Conservation (phyloP, 2,329 filamentous ascomycete species). For the Xylariaceae sp. region DNA sequence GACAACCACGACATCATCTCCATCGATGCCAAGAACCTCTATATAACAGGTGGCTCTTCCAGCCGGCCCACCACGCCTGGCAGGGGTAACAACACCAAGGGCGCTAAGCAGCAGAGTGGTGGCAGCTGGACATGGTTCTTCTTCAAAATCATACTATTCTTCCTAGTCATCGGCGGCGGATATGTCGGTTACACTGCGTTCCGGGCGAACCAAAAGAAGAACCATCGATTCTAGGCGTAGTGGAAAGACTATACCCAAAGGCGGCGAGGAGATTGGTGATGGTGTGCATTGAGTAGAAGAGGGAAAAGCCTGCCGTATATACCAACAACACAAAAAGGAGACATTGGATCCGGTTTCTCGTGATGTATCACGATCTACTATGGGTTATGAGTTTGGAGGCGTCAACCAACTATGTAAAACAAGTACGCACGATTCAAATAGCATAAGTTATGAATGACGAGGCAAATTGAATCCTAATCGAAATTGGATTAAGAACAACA, state of each 20-base stretch:
- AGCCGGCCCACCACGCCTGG: constrained; percentile 47
- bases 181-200: constrained; percentile 90
- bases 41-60: constrained; percentile 63
- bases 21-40: constrained; percentile 86
- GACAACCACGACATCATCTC: constrained; percentile 98
- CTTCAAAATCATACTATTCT: constrained; percentile 81
- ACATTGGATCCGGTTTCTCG: constrained; percentile 23
- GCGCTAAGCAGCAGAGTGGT: constrained; percentile 47
- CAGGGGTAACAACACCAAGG: constrained; percentile 41
- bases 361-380: constrained; percentile 26
- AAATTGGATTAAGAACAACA: no score
- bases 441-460: constrained; percentile 30
- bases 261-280: neutral
- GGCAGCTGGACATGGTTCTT: constrained; percentile 69
- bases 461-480: no score
- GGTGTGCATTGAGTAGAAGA: constrained; percentile 17
- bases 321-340: constrained; percentile 29
- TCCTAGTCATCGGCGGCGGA: constrained; percentile 70
- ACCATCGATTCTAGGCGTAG: constrained; percentile 58
- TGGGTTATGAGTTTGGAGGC: constrained; percentile 31
- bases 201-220: constrained; percentile 67
- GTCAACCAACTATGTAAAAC: constrained; percentile 38
- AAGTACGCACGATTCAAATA: constrained; percentile 32
- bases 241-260: neutral
- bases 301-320: constrained; percentile 32